Base-by-base conservation (phyloP, 345 rosid species). In the Geranium brycei region DNA sequence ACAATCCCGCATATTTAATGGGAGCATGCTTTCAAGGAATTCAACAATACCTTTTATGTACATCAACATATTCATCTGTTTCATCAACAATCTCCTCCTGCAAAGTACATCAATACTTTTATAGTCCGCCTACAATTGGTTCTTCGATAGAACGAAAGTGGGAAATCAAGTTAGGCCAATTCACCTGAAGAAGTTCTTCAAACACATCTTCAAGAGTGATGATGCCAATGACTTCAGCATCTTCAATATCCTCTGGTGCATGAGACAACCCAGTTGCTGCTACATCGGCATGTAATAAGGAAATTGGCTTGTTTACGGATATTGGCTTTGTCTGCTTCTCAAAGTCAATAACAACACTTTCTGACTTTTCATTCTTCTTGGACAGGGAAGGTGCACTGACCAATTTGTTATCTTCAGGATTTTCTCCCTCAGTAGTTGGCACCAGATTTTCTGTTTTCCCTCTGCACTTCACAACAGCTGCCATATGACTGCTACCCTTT, bases 401-500 rank as follows among this genome's bases (percentile, higher is more conserved):
- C 23, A 83, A 73, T 59, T 72, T 74, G 71, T 68, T 81, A 67
- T 73, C 87, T 64, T 75, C 77, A 8, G 59, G 7, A 57, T 70
- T 76, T 67, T 70, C 88, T 58, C 75, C 85, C 32, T 67, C 77
- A 15, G 57, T 56, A 51, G 76, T 67, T 16, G 77, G 71, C 17
- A 66, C 77, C 74, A 66, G 73, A 66, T 63, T 69, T 79, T 81
- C 83, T 70, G 40, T 64, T 74, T 85, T 89, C 55, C 80, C 88
- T 61, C 83, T 88, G 51, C 79, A 79, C 77, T 80, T 87, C 67
- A 90, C 99, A 72, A 93, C 96, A 69, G 99, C 99, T 19, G 99
- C 99, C 99, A 93, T 93, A 72, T 93, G 99, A 78, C 99, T 93
- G 80, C 99, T 93, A 14, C 99, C 99, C 78, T 93, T 90, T 73